A percentile compares a stretch with the other conserved stretches of the same genome.
Evolutionary conservation across 495 filamentous ascomycete genomes (phyloP).

Genomic region (Trichoderma asperelloides): DNA sequence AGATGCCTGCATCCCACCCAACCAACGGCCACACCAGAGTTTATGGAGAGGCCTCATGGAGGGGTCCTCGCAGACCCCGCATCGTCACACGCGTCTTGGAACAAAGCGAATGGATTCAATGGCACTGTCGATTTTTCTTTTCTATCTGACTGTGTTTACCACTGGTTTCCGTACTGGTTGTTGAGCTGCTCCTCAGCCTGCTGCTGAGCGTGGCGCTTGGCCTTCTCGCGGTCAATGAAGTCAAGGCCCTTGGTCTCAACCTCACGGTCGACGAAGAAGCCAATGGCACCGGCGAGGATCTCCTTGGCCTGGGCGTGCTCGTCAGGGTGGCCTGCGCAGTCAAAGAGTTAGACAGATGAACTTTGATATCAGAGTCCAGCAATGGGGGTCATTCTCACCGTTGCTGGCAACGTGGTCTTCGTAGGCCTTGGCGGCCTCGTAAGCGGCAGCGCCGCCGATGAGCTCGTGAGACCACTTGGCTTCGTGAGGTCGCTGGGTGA

Average conservation of each 20-base stretch:
- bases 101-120: background rate
- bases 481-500: conserved; percentile 32
- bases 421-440: conserved; percentile 61
- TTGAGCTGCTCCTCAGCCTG: conserved; percentile 57
- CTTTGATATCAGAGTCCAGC: conserved; percentile 26
- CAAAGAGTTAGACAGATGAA: background rate
- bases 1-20: background rate
- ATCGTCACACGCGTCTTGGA: background rate
- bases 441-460: conserved; percentile 66
- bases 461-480: conserved; percentile 64
- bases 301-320: conserved; percentile 73
- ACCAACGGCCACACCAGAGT: background rate
- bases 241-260: conserved; percentile 72
- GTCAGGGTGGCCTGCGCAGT: conserved; percentile 53
- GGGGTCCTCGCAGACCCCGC: conserved; percentile 3
- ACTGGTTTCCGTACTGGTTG: conserved; percentile 40
- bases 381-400: background rate
- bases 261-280: conserved; percentile 69
- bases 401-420: conserved; percentile 30
- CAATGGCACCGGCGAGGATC: conserved; percentile 59
- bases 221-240: conserved; percentile 54
- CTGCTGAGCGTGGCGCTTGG: conserved; percentile 57
- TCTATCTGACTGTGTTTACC: conserved; percentile 7
- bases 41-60: background rate
- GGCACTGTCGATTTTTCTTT: background rate